Conservation (phyloP, 2,329 filamentous ascomycete genomes). For the Claviceps paspali region DNA sequence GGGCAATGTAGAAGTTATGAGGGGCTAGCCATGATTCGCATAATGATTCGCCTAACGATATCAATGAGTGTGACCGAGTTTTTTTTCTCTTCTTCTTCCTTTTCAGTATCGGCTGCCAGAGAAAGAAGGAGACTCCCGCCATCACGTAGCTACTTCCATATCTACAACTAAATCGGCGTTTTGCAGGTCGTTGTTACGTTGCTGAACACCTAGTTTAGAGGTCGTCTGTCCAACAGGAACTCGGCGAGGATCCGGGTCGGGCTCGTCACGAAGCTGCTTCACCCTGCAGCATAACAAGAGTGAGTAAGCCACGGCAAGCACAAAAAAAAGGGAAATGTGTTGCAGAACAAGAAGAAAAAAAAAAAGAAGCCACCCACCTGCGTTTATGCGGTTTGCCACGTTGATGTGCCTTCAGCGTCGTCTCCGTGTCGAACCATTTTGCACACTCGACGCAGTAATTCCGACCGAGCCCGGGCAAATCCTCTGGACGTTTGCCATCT, state of each 20-base stretch:
- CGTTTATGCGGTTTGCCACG: conserved; percentile 91
- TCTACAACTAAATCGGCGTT: background rate
- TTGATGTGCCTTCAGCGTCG: conserved; percentile 58
- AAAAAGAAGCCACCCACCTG: conserved; percentile 29
- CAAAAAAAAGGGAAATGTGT: no score
- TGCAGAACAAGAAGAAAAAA: background rate
- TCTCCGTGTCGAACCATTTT: conserved; percentile 86
- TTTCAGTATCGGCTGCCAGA: no score
- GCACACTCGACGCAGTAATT: conserved; percentile 88
- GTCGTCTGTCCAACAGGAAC: conserved; percentile 71
- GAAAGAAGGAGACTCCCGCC: no score
- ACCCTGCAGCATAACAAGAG: conserved; percentile 35
- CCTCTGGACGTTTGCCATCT: conserved; percentile 64
- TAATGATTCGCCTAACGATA: no score
- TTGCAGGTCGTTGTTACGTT: background rate
- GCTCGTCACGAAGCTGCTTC: conserved; percentile 67
- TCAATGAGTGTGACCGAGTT: background rate
- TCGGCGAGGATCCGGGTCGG: conserved; percentile 75
- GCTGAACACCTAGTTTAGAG: conserved; percentile 49
- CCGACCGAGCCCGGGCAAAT: conserved; percentile 72
- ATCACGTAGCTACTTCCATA: background rate
- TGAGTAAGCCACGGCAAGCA: background rate
- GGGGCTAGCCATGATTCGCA: background rate
- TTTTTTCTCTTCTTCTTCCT: no score
- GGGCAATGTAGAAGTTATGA: conserved; percentile 20